Percentiles rank a stretch among this genome's conserved stretches.
Conservation (phyloP, 371 early-diverging fungal species). For the Fennellomyces sp. region DNA sequence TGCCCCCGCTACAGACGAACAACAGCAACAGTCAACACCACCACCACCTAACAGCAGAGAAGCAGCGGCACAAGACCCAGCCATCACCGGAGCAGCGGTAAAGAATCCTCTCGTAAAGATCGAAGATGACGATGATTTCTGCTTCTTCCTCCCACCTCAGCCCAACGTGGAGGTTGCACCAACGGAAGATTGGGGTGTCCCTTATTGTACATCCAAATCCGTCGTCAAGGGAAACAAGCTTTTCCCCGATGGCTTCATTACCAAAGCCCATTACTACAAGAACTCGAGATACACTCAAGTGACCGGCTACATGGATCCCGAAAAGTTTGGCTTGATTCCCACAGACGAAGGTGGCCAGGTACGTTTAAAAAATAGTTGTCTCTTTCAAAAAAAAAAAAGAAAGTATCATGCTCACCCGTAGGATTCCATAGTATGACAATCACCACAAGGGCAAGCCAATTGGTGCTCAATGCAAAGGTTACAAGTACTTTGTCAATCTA, state of each 20-base stretch:
- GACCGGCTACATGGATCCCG: slow-evolving; percentile 57
- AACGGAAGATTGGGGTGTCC: slow-evolving; percentile 57
- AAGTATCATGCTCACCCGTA: too few relatives aligned
- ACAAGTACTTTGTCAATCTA: slow-evolving; percentile 48
- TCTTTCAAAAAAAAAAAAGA: not conserved
- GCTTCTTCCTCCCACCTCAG: slow-evolving; percentile 62
- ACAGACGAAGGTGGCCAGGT: slow-evolving; percentile 53
- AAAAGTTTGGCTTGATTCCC: slow-evolving; percentile 39
- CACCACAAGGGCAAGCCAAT: slow-evolving; percentile 26
- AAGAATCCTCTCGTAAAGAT: slow-evolving; percentile 10
- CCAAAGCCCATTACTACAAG: slow-evolving; percentile 47
- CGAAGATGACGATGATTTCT: slow-evolving; percentile 37
- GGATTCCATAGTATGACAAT: slow-evolving; percentile 43
- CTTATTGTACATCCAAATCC: slow-evolving; percentile 9
- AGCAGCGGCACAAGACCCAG: too few relatives aligned
- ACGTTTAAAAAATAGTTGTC: not conserved
- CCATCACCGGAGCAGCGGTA: too few relatives aligned
- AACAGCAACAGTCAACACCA: slow-evolving; percentile 2
- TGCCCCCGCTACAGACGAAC: not conserved
- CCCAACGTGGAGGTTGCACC: slow-evolving; percentile 55
- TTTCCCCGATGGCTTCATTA: slow-evolving; percentile 41
- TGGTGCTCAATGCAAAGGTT: slow-evolving; percentile 37
- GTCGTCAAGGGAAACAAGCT: not conserved
- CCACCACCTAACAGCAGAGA: too few relatives aligned
- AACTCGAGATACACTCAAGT: slow-evolving; percentile 49